Evolutionary conservation across 176 grass and related monocot species (phyloP), one percentile per base, ranked within the genome.

Genomic region (Phoenix roebelenii): DNA sequence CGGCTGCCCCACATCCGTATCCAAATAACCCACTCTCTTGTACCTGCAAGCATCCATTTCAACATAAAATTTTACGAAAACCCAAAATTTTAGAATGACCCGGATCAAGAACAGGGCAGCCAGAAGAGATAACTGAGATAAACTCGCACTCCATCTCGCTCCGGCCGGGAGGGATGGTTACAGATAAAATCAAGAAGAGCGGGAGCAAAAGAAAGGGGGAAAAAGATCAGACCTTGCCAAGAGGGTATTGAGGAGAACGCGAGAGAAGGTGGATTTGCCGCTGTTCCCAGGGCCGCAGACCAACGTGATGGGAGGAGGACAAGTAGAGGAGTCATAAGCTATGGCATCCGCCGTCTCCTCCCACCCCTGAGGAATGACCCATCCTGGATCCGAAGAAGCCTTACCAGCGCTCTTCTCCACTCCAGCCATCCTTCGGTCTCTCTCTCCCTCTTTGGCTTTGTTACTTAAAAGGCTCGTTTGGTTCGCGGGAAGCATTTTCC

Each of bases 1-100:
- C 55, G 88, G 76, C 69, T 92, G 88, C 28, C 88, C 88, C 62
- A 92, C 83, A 80, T 92, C 88, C 18, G 71, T 92, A 72, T 92
- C 80, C 76, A 92, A 50, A 72, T 80, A 92, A 3, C 72, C 83
- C 7, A 87, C 83, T 52, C 25, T 94, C 28, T 79, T 69, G 61
- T 82, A 94, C 63, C 89, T 94, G 51, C 57, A 12, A 44, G 23
- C 5, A 81, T 24, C 16, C 17, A 5, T 5, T 48, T 22, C 14
- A 9, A 58, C 51, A 18, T 9, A 39, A 49, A 49, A 5, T 44
- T 44, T 44, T 44, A 44, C 35, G 2, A 44, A 14, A 44, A 10
- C 35, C 35, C 29, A 5, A 5, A 30, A 30, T 6, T 4, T 4
- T 4, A 30, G 29, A 30, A 5, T 30, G 29, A 30, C 29, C 35